phyloP scores from a whole-genome alignment of 2,329 filamentous ascomycete genomes.

The Decorospora gaudefroyi region DNA sequence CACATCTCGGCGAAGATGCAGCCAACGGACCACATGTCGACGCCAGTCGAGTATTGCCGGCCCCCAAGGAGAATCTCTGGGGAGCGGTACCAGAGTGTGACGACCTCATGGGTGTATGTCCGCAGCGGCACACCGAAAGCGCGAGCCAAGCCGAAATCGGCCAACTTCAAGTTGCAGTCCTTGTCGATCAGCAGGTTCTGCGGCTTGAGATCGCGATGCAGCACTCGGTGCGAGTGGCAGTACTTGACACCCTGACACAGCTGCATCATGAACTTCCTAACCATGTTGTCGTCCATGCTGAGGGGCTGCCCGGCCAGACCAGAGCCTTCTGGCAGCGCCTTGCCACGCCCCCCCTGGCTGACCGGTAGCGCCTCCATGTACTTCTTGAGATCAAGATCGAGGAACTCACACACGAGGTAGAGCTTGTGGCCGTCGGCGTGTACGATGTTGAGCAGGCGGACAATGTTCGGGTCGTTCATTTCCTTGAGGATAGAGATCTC shows the following conservation, averaged over 20 bases:
- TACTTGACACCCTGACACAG: slow-evolving; percentile 82
- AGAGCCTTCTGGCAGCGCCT: slow-evolving; percentile 79
- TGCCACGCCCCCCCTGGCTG: slow-evolving; percentile 81
- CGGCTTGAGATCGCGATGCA: slow-evolving; percentile 88
- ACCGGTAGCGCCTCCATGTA: slow-evolving; percentile 92
- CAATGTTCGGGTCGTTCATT: slow-evolving; percentile 90
- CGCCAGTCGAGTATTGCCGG: slow-evolving; percentile 88
- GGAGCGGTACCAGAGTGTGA: slow-evolving; percentile 90
- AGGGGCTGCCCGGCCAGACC: slow-evolving; percentile 66
- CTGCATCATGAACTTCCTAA: slow-evolving; percentile 93
- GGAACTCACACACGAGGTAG: slow-evolving; percentile 89
- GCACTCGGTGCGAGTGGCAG: slow-evolving; percentile 84
- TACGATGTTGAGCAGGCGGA: slow-evolving; percentile 86
- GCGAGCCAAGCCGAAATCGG: slow-evolving; percentile 85
- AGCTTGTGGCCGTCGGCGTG: slow-evolving; percentile 94
- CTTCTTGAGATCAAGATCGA: slow-evolving; percentile 90
- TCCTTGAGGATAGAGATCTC: slow-evolving; percentile 94
- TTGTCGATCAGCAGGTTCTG: slow-evolving; percentile 87
- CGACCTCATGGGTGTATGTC: slow-evolving; percentile 93
- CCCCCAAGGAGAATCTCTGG: slow-evolving; percentile 90
- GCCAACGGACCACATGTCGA: slow-evolving; percentile 95
- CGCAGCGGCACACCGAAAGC: slow-evolving; percentile 89
- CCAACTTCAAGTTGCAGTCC: slow-evolving; percentile 86
- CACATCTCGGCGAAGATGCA: slow-evolving; percentile 98
- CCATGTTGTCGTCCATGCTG: slow-evolving; percentile 76